Conservation (phyloP, 306 rosid species). For the Cucumis cinereus region DNA sequence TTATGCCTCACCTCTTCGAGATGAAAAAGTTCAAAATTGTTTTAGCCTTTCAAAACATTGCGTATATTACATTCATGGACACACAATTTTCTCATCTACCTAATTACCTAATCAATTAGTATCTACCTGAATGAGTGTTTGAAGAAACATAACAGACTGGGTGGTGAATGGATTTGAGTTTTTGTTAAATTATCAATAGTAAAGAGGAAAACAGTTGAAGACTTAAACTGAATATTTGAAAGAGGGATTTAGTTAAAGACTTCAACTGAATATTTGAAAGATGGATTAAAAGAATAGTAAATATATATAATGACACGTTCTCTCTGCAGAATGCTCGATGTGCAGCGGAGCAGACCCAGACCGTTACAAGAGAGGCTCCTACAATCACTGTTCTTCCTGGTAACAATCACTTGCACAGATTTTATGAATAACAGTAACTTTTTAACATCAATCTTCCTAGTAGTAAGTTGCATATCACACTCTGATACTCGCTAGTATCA, state of each 20-base stretch:
- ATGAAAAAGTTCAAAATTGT: too few relatives aligned
- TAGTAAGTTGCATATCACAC: background rate
- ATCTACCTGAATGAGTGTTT: background rate
- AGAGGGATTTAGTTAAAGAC: background rate
- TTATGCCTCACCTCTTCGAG: too few relatives aligned
- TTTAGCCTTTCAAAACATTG: too few relatives aligned
- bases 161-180: background rate
- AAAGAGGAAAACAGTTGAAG: background rate
- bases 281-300: background rate
- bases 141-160: background rate
- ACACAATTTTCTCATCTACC: too few relatives aligned
- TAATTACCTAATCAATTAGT: background rate
- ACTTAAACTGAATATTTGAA: background rate
- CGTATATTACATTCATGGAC: too few relatives aligned
- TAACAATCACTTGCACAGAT: slow-evolving; percentile 19
- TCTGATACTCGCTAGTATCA: background rate
- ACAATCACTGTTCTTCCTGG: slow-evolving; percentile 92
- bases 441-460: background rate
- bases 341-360: slow-evolving; percentile 84
- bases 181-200: background rate
- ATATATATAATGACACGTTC: background rate
- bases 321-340: slow-evolving; percentile 67
- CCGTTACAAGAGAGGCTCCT: slow-evolving; percentile 76
- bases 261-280: background rate
- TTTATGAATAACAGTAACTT: background rate